Conservation (phyloP, 371 early-diverging fungal genomes). For the Circinella minor region DNA sequence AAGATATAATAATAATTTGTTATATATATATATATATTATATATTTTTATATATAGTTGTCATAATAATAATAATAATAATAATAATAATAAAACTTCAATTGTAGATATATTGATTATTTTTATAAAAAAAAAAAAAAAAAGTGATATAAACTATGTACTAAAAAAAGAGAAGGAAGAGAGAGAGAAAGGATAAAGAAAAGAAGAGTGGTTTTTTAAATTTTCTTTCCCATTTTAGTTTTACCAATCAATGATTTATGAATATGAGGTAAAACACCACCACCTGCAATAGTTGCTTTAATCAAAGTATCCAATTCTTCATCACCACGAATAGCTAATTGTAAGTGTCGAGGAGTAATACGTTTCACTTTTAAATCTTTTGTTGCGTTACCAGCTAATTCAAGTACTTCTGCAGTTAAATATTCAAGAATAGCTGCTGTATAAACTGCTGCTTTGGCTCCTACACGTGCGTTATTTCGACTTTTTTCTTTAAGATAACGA, state of each 20-base stretch:
- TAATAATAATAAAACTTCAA: no score
- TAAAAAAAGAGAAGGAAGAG: neutral
- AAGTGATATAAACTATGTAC: no score
- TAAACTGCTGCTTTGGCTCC: slow-evolving; percentile 93
- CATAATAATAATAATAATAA: neutral
- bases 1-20: no score
- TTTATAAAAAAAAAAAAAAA: neutral
- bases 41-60: neutral
- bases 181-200: neutral
- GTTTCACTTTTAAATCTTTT: slow-evolving; percentile 88
- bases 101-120: no score
- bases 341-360: slow-evolving; percentile 89
- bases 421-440: slow-evolving; percentile 89
- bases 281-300: slow-evolving; percentile 90
- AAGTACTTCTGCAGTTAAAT: slow-evolving; percentile 89
- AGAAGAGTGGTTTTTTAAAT: slow-evolving; percentile 21
- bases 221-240: slow-evolving; percentile 62
- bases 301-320: slow-evolving; percentile 87
- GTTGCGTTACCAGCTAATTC: slow-evolving; percentile 93
- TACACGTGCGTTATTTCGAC: slow-evolving; percentile 81
- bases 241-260: slow-evolving; percentile 73
- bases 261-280: slow-evolving; percentile 86
- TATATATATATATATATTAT: no score
- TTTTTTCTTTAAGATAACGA: slow-evolving; percentile 82
- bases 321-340: slow-evolving; percentile 92